These are phyloP conservation scores for Fraxinus greggii DNA, from an alignment of 305 asterid genomes.

Conservation along the genomic window DNA sequence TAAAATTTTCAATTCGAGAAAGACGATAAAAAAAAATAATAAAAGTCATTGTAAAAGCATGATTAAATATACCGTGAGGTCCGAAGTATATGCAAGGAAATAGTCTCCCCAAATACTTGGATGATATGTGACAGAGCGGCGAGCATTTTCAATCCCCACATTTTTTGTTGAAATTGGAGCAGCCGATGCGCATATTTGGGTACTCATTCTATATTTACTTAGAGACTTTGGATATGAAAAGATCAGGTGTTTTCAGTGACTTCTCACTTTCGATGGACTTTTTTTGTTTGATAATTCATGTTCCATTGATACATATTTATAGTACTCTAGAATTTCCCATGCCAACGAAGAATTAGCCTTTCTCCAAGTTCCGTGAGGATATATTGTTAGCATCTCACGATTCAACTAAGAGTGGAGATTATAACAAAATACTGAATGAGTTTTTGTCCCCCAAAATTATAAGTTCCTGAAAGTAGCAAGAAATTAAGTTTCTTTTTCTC, in stretches of 20 bases:
- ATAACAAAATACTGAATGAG: too few species aligned
- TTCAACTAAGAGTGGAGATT: neutral
- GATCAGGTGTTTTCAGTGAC: too few species aligned
- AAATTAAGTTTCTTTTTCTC: neutral
- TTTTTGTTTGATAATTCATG: too few species aligned
- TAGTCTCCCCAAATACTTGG: slow-evolving; percentile 15
- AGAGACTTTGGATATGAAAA: neutral
- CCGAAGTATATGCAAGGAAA: neutral
- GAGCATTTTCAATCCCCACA: neutral
- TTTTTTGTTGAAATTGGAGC: neutral
- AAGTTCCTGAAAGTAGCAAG: neutral
- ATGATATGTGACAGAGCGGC: neutral
- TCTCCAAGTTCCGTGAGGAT: too few species aligned
- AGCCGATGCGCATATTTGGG: neutral
- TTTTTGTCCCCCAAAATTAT: too few species aligned
- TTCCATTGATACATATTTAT: neutral
- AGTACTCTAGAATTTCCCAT: neutral
- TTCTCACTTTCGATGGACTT: neutral
- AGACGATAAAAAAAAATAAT: too few species aligned
- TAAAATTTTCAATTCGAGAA: neutral
- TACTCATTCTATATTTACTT: neutral
- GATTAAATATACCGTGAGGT: neutral
- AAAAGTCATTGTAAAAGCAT: neutral
- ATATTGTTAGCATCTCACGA: too few species aligned
- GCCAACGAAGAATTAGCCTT: neutral